Conservation (phyloP, 805 yeast species). For the Wickerhamiella nectarea region DNA sequence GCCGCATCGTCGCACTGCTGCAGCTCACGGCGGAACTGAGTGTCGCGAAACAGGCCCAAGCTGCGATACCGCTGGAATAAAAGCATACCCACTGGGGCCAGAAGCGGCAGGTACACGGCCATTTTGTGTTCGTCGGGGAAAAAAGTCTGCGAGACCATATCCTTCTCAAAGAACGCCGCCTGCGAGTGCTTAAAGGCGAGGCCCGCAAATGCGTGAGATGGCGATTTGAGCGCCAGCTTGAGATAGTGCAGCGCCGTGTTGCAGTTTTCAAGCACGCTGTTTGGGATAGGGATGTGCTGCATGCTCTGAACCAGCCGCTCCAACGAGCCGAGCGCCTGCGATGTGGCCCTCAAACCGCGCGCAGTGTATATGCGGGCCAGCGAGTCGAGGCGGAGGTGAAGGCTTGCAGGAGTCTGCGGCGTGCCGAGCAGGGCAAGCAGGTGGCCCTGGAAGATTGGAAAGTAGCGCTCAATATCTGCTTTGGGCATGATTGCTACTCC, state of each 20-base stretch:
- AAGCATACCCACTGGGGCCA: conserved; percentile 76
- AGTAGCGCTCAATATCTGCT: conserved; percentile 31
- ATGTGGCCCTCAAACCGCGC: conserved; percentile 45
- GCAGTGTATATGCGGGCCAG: conserved; percentile 46
- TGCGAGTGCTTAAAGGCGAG: conserved; percentile 49
- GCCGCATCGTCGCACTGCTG: conserved; percentile 3
- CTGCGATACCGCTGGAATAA: conserved; percentile 24
- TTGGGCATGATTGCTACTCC: conserved; percentile 48
- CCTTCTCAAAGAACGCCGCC: conserved; percentile 79
- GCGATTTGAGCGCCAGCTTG: conserved; percentile 26
- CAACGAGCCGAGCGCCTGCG: conserved; percentile 61
- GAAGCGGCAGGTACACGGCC: conserved; percentile 80
- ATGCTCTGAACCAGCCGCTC: conserved; percentile 53
- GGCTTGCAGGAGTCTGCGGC: conserved; percentile 43
- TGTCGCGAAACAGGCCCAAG: not conserved
- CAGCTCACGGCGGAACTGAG: not conserved
- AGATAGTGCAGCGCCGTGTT: conserved; percentile 35
- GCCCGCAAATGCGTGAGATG: conserved; percentile 25
- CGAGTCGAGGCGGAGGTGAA: conserved; percentile 45
- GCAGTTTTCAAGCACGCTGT: conserved; percentile 48
- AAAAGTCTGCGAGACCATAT: conserved; percentile 88
- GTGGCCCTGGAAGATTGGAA: conserved; percentile 55
- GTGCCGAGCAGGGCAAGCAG: conserved; percentile 61
- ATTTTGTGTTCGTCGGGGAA: conserved; percentile 93
- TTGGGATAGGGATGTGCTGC: conserved; percentile 73